Evolutionary conservation across 1,139 yeast genomes (phyloP), one percentile per base, ranked within the genome.

Genomic region (Tardiomyces digboiensis): DNA sequence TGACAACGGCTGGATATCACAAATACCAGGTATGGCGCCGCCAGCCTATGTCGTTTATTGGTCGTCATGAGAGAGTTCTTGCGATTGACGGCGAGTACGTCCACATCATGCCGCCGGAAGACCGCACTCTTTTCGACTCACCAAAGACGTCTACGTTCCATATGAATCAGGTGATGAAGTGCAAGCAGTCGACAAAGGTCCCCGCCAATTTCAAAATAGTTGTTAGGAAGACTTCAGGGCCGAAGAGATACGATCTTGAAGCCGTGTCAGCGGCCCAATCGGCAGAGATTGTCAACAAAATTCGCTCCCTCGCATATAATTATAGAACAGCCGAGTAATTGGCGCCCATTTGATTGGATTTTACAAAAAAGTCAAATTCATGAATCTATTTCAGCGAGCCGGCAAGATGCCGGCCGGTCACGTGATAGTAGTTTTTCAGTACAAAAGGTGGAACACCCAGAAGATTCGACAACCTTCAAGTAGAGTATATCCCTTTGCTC

Each of bases 41-140:
- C 48, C 91, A 88, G 57, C 87, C 81, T 42, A 79, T 89, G 70
- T 81, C 94, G 0, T 82, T 91, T 55, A 77, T 84, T 50, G 79
- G 80, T 46, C 75, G 88, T 44, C 86, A 87, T 49, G 95, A 89
- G 52, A 78, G 93, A 53, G 77, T 88, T 1, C 68, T 91, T 41
- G 89, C 94, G 1, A 76, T 91, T 39, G 97, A 91, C 62, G 97
- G 97, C 18, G 96, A 88, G 56, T 89, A 88, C 58, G 79, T 91
- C 14, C 93, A 89, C 59, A 75, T 91, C 44, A 79, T 89, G 55
- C 97, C 97, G 2, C 79, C 89, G 1, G 85, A 82, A 48, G 79
- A 80, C 44, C 76, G 78, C 53, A 74, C 73, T 40, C 70, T 80
- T 75, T 77, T 79, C 52, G 82, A 80, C 45, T 81, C 83, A 49